Evolutionary conservation across 2,329 filamentous ascomycete species (phyloP).

Genomic region (Chaetomiaceae sp.): DNA sequence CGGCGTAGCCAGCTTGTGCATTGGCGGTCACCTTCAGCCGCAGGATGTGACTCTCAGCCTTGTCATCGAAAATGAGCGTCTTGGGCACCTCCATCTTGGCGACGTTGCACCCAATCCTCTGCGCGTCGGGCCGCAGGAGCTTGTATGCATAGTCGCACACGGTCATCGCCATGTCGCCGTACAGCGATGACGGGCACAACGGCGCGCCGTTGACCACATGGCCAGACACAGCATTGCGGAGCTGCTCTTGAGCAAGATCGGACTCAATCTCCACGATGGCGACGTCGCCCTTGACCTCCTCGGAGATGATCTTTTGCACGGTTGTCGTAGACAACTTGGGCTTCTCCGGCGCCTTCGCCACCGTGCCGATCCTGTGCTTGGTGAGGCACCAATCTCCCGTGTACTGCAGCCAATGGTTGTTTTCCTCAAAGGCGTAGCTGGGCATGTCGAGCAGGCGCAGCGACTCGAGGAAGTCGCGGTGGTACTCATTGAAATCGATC

Average conservation of each 20-base stretch:
- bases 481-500: slow-evolving; percentile 66
- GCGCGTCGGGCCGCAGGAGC: slow-evolving; percentile 12
- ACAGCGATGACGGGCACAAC: slow-evolving; percentile 48
- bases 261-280: slow-evolving; percentile 57
- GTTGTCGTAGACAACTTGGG: slow-evolving; percentile 43
- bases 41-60: slow-evolving; percentile 48
- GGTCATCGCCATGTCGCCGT: slow-evolving; percentile 44
- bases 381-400: slow-evolving; percentile 64
- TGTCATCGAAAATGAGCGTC: slow-evolving; percentile 55
- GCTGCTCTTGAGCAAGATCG: slow-evolving; percentile 57
- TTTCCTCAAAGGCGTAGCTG: slow-evolving; percentile 64
- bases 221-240: slow-evolving; percentile 54
- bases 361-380: slow-evolving; percentile 44
- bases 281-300: slow-evolving; percentile 55
- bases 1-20: slow-evolving; percentile 46
- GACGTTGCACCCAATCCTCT: slow-evolving; percentile 40
- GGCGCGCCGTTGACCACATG: slow-evolving; percentile 45
- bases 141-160: slow-evolving; percentile 60
- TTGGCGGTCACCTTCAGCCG: slow-evolving; percentile 56
- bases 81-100: slow-evolving; percentile 51
- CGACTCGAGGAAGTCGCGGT: slow-evolving; percentile 41
- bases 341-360: slow-evolving; percentile 33
- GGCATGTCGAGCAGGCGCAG: slow-evolving; percentile 55
- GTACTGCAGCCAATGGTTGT: slow-evolving; percentile 63
- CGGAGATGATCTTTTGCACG: slow-evolving; percentile 57